Conservation (phyloP, 2,329 filamentous ascomycete species). For the Neopestalotiopsis clavispora region DNA sequence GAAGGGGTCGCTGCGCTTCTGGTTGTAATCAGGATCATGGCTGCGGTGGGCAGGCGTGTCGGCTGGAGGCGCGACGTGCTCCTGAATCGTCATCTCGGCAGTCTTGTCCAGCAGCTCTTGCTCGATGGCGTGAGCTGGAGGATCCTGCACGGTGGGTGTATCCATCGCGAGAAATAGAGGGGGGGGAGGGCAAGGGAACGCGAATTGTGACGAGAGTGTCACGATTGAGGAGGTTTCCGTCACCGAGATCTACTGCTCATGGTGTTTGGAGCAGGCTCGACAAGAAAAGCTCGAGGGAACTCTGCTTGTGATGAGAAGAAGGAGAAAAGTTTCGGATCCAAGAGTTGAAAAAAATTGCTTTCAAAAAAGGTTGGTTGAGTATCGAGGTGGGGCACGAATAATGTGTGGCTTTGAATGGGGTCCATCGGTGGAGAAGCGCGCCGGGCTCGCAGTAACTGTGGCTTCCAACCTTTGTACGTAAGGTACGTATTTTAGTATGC, state of each 20-base stretch:
- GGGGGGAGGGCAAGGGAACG: background rate
- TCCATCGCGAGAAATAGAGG: conserved; percentile 15
- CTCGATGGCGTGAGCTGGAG: conserved; percentile 25
- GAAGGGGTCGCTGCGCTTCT: conserved; percentile 91
- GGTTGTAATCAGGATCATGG: conserved; percentile 73
- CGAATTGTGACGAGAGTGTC: background rate
- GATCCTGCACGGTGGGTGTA: conserved; percentile 17
- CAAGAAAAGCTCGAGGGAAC: conserved; percentile 13
- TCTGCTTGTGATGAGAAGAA: conserved; percentile 9
- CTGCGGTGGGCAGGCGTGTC: conserved; percentile 66
- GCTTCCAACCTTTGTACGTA: background rate
- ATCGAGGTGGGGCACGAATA: conserved; percentile 6
- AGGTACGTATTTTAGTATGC: background rate
- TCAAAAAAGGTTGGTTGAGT: background rate
- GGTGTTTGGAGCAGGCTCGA: conserved; percentile 14
- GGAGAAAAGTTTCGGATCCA: background rate
- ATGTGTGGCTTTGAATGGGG: background rate
- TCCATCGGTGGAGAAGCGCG: background rate
- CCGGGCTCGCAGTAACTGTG: background rate
- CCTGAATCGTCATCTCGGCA: conserved; percentile 29
- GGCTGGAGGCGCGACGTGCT: conserved; percentile 23
- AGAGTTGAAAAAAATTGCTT: conserved; percentile 2
- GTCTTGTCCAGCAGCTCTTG: conserved; percentile 33
- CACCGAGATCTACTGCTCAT: conserved; percentile 21
- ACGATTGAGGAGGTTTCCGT: conserved; percentile 10